Base-by-base conservation (phyloP, 441 rosid genomes). In the Croton laevigatus region DNA sequence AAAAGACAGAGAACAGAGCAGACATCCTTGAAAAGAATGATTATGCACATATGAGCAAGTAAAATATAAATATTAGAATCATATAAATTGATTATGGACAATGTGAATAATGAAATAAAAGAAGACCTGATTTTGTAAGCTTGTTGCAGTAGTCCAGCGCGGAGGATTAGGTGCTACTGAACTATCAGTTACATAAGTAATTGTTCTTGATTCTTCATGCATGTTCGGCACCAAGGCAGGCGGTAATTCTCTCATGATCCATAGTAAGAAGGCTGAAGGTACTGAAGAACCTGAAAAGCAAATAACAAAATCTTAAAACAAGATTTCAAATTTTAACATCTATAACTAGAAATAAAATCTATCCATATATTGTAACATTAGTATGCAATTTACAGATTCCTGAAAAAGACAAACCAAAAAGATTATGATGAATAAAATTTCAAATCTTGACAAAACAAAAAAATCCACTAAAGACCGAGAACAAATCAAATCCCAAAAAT, bases 221-320 rank as follows among this genome's bases (percentile, higher is more conserved):
- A 45, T 34, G 68, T 55, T 80, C 59, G 73, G 46, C 46, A 55
- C 69, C 60, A 71, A 9, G 32, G 71, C 20, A 46, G 81, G 75
- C 13, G 94, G 94, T 59, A 87, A 79, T 49, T 89, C 91, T 76
- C 88, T 83, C 89, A 84, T 85, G 72, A 83, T 80, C 94, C 88
- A 87, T 60, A 89, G 78, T 63, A 89, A 68, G 60, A 84, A 84
- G 23, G 90, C 84, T 10, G 94, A 89, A 55, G 94, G 94, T 22
- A 87, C 73, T 5, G 91, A 85, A 34, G 86, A 85, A 76, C 94
- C 94, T 89, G 44, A 37, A 78, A 55, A 64, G 44, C 38, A 69
- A 69, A 2, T 2, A 59, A 48, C 23, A 36, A 51, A 58, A 22
- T 17, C 48, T 17, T 62, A 23, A 8, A 73, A 38, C 10, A 59